A percentile compares a stretch with the other conserved stretches of the same genome.
These are phyloP conservation scores for Penicillium diatomitis DNA, from an alignment of 495 filamentous ascomycete species.

Conservation along the genomic window DNA sequence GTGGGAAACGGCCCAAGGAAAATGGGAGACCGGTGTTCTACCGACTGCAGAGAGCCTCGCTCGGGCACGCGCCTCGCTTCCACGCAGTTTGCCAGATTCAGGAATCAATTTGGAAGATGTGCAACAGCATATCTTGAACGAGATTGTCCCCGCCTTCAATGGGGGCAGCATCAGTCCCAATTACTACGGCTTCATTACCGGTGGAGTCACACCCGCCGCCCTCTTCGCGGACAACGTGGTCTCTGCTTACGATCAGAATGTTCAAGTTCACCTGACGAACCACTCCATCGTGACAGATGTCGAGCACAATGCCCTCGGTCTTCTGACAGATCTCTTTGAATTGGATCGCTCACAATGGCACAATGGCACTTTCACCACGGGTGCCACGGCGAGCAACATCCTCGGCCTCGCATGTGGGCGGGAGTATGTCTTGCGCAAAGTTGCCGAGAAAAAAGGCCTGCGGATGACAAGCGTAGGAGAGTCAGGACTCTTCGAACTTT, in stretches of 20 bases:
- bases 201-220: constrained; percentile 72
- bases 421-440: constrained; percentile 50
- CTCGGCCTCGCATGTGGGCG: constrained; percentile 71
- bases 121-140: constrained; percentile 43
- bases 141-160: constrained; percentile 61
- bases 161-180: constrained; percentile 48
- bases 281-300: constrained; percentile 68
- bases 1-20: constrained; percentile 27
- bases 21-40: constrained; percentile 26
- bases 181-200: constrained; percentile 89
- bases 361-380: constrained; percentile 72
- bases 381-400: constrained; percentile 79
- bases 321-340: constrained; percentile 59
- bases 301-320: constrained; percentile 58
- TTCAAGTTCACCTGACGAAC: constrained; percentile 71
- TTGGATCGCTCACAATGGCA: constrained; percentile 44
- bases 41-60: constrained; percentile 23
- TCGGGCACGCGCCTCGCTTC: constrained; percentile 32
- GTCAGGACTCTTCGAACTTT: constrained; percentile 57
- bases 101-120: constrained; percentile 39
- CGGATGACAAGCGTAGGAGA: constrained; percentile 50
- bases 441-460: constrained; percentile 25
- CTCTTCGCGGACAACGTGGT: constrained; percentile 77
- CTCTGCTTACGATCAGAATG: constrained; percentile 70
- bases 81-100: constrained; percentile 23